Evolutionary conservation across 768 basidiomycete species (phyloP), one percentile per base, ranked within the genome.

Genomic region (Mycena crocata): DNA sequence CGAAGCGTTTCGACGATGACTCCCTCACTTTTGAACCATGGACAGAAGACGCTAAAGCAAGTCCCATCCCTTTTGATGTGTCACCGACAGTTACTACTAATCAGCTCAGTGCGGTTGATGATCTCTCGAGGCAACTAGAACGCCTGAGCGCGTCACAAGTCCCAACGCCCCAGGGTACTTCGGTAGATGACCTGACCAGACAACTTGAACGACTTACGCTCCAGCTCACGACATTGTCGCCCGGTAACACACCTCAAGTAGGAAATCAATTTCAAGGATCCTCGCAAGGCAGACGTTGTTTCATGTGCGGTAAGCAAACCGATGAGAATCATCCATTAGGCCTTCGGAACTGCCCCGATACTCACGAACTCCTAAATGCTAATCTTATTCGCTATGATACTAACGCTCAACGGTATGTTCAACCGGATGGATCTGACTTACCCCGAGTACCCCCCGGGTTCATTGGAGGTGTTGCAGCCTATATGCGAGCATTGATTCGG

Each of bases 11-110:
- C 42, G 51, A 62, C 15, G 1, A 12, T 1, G 62, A 63, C 5
- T 63, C 62, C 1, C 42, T 63, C 1, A 10, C 17, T 40, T 63
- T 23, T 34, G 52, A 55, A n/a, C 62, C 62, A 0, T 63, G 62
- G 62, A 62, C 49, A 17, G 45, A 30, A 2, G 59, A n/a, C n/a
- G n/a, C n/a, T n/a, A n/a, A n/a, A 61, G 23, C 6, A 21, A 2
- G 24, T 21, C 3, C 28, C 37, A 17, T 28, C 26, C 26, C 26
- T 30, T 26, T 37, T 31, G 1, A 51, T 62, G 42, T 23, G 40
- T 31, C 31, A 30, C 50, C 45, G 35, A 42, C 6, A 35, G 48
- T 2, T 51, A 62, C 35, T 21, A 13, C 49, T 14, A 28, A 23
- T 9, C 31, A 34, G 5, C n/a, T 44, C 19, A 44, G n/a, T 34